Evolutionary conservation across 768 basidiomycete species (phyloP).

Genomic region (Sporobolomyces phaffii): DNA sequence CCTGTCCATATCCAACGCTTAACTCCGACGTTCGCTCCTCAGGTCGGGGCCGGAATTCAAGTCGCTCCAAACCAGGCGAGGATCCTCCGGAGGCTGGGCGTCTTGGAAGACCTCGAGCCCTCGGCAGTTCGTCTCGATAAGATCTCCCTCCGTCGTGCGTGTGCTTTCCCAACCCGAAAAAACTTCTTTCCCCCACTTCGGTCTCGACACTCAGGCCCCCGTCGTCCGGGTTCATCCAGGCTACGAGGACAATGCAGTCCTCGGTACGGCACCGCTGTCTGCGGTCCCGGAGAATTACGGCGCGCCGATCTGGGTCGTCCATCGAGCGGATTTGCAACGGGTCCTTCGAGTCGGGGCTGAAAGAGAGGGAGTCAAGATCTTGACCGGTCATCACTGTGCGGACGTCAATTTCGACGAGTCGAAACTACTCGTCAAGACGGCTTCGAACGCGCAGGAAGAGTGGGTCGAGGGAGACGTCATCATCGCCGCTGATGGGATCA

Average conservation of each 20-base stretch:
- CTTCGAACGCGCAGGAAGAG: background rate
- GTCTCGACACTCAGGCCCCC: too few species aligned
- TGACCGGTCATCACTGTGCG: slow-evolving; percentile 42
- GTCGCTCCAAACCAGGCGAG: slow-evolving; percentile 48
- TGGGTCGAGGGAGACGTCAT: slow-evolving; percentile 47
- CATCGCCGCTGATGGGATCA: slow-evolving; percentile 49
- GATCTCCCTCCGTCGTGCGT: slow-evolving; percentile 44
- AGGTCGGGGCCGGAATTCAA: slow-evolving; percentile 49
- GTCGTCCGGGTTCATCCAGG: too few species aligned
- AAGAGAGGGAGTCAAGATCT: slow-evolving; percentile 44
- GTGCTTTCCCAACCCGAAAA: background rate
- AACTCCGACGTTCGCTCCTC: background rate
- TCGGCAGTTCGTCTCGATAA: slow-evolving; percentile 45
- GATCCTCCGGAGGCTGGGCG: slow-evolving; percentile 45
- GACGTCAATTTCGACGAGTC: slow-evolving; percentile 45
- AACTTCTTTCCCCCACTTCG: background rate
- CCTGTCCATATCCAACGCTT: background rate
- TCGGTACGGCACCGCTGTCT: slow-evolving; percentile 44
- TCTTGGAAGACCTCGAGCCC: slow-evolving; percentile 42
- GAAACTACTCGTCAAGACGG: slow-evolving; percentile 29
- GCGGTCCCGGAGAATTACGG: slow-evolving; percentile 46
- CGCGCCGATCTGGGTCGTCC: slow-evolving; percentile 46
- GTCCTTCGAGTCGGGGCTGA: slow-evolving; percentile 44
- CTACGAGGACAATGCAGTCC: slow-evolving; percentile 44
- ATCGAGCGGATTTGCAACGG: slow-evolving; percentile 47